phyloP scores from a whole-genome alignment of 345 rosid genomes.

The Eucalyptus decipiens region DNA sequence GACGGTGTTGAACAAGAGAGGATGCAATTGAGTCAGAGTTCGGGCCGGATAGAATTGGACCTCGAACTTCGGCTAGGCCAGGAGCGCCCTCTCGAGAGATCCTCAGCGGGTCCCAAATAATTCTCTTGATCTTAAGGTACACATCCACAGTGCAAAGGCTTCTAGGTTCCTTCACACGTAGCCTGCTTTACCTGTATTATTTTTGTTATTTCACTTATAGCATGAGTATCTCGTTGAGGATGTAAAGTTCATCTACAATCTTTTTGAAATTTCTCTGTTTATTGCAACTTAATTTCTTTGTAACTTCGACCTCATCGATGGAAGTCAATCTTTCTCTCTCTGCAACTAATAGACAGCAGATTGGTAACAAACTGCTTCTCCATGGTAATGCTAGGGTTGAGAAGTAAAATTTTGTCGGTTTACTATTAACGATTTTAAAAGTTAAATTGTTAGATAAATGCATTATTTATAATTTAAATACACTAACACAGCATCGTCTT shows the following conservation, averaged over 20 bases:
- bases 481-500: neutral
- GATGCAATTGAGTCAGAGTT: neutral
- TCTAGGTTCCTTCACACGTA: neutral
- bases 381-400: neutral
- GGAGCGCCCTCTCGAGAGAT: slow-evolving; percentile 1
- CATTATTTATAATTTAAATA: neutral
- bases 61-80: slow-evolving; percentile 65
- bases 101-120: neutral
- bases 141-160: neutral
- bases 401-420: neutral
- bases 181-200: neutral
- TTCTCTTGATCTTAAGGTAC: neutral
- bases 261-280: neutral
- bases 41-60: slow-evolving; percentile 28
- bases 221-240: neutral
- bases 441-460: neutral
- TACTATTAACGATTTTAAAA: neutral
- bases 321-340: neutral
- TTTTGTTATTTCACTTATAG: neutral
- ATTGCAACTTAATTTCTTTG: neutral
- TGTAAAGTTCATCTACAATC: neutral
- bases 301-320: neutral
- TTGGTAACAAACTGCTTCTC: neutral
- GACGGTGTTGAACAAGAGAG: neutral
- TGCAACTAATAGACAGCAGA: neutral